Percentiles rank a stretch among this genome's conserved stretches.
These are phyloP conservation scores for Phaffia rhodozyma DNA, from an alignment of 1,284 basidiomycete species.

Conservation along the genomic window DNA sequence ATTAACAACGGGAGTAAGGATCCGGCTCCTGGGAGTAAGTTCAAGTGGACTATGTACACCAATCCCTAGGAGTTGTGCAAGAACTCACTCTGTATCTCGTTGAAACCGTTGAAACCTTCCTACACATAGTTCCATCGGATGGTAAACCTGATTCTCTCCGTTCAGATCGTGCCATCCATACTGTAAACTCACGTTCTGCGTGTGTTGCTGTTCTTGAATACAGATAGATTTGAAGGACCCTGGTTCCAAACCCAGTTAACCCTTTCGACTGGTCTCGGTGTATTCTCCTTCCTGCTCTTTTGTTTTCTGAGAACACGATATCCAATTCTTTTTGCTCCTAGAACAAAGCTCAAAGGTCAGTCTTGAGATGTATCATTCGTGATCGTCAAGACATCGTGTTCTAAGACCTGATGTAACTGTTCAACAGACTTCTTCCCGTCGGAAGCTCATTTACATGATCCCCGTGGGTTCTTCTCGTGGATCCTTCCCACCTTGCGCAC, in stretches of 20 bases:
- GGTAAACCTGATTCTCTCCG: too few relatives aligned
- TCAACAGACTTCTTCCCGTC: constrained; percentile 58
- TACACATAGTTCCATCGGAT: too few relatives aligned
- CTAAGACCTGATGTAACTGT: constrained; percentile 24
- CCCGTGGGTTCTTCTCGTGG: constrained; percentile 69
- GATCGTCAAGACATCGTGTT: constrained; percentile 8
- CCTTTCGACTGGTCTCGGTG: constrained; percentile 65
- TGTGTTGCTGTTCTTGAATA: neutral
- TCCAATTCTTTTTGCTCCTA: constrained; percentile 78
- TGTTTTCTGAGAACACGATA: constrained; percentile 74
- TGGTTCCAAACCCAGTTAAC: constrained; percentile 73
- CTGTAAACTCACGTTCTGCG: too few relatives aligned
- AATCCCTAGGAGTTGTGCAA: too few relatives aligned
- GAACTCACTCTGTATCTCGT: too few relatives aligned
- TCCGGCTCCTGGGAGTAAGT: too few relatives aligned
- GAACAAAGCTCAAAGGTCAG: constrained; percentile 85
- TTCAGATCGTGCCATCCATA: too few relatives aligned
- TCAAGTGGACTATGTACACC: too few relatives aligned
- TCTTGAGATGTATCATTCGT: neutral
- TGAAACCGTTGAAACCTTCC: too few relatives aligned
- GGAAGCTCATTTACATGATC: constrained; percentile 53
- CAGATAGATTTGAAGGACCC: constrained; percentile 67
- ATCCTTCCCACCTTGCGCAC: constrained; percentile 80
- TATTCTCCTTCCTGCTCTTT: constrained; percentile 72
- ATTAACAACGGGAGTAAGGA: too few relatives aligned